These are phyloP conservation scores for Solanum piurae DNA, from an alignment of 257 asterid species.

Conservation along the genomic window DNA sequence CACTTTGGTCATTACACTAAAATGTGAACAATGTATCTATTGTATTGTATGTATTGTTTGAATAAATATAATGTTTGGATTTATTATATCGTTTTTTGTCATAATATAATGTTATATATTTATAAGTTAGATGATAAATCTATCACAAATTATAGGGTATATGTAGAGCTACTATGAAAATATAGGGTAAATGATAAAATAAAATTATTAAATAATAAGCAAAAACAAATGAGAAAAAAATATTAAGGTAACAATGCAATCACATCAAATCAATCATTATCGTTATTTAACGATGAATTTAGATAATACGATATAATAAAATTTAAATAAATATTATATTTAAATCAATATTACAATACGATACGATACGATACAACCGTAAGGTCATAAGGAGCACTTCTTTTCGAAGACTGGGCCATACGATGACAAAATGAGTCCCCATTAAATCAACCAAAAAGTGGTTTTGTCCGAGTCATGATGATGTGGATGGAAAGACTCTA, in stretches of 20 bases:
- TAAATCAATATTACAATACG: not conserved
- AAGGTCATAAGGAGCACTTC: not conserved
- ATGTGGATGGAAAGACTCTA: slow-evolving; percentile 20
- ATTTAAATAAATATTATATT: too few relatives aligned
- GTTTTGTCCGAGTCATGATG: slow-evolving; percentile 39
- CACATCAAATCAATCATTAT: accelerated
- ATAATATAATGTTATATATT: too few relatives aligned
- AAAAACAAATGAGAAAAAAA: too few relatives aligned
- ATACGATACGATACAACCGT: too few relatives aligned
- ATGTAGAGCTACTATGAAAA: too few relatives aligned
- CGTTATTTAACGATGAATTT: too few relatives aligned
- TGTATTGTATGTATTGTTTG: too few relatives aligned
- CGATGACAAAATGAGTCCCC: slow-evolving; percentile 16
- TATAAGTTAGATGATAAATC: not conserved
- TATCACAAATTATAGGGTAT: accelerated
- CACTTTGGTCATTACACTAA: slow-evolving; percentile 8
- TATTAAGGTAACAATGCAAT: too few relatives aligned
- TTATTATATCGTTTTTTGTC: too few relatives aligned
- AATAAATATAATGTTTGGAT: too few relatives aligned
- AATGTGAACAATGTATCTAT: slow-evolving; percentile 3
- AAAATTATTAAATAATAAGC: too few relatives aligned
- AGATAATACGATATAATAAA: too few relatives aligned
- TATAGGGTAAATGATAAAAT: accelerated
- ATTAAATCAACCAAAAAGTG: slow-evolving; percentile 10
- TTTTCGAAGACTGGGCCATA: slow-evolving; percentile 28